Percentiles rank a stretch among this genome's conserved stretches.
Conservation (phyloP, 2,329 filamentous ascomycete genomes). For the Esteya vermicola region DNA sequence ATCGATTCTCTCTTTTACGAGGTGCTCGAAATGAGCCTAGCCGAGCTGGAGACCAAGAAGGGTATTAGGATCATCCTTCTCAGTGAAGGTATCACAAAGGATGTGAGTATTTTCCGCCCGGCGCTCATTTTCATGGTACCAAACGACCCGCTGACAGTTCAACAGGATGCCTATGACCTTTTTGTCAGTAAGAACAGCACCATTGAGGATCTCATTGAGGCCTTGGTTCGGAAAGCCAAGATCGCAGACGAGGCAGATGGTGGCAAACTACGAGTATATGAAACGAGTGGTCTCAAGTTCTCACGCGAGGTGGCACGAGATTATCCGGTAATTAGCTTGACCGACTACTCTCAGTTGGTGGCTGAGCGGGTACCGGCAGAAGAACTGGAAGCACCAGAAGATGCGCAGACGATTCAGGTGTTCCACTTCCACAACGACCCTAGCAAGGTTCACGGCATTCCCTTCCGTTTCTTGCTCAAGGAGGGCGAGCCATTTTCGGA, state of each 20-base stretch:
- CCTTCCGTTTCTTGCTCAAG: constrained; percentile 79
- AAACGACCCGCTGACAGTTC: constrained; percentile 10
- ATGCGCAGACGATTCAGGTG: constrained; percentile 53
- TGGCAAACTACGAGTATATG: constrained; percentile 64
- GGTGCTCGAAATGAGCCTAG: constrained; percentile 83
- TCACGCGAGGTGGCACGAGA: constrained; percentile 62
- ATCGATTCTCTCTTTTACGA: constrained; percentile 81
- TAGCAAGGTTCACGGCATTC: constrained; percentile 69
- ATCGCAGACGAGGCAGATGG: constrained; percentile 59
- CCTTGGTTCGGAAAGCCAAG: constrained; percentile 66
- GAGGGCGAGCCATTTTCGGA: constrained; percentile 80
- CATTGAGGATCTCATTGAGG: constrained; percentile 63
- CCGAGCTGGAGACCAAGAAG: constrained; percentile 89
- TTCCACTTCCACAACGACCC: constrained; percentile 92
- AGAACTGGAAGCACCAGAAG: constrained; percentile 39
- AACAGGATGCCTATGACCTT: constrained; percentile 61
- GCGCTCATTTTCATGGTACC: no score
- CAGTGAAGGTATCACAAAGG: constrained; percentile 81
- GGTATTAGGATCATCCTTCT: constrained; percentile 70
- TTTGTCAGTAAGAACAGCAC: constrained; percentile 78
- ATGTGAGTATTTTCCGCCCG: constrained; percentile 40
- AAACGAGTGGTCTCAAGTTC: constrained; percentile 70
- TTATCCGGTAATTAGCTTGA: constrained; percentile 64
- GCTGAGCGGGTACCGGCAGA: constrained; percentile 71
- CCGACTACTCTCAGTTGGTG: constrained; percentile 71